phyloP scores from a whole-genome alignment of 1,284 basidiomycete species.

The Pyrrhoderma lamaoense region DNA sequence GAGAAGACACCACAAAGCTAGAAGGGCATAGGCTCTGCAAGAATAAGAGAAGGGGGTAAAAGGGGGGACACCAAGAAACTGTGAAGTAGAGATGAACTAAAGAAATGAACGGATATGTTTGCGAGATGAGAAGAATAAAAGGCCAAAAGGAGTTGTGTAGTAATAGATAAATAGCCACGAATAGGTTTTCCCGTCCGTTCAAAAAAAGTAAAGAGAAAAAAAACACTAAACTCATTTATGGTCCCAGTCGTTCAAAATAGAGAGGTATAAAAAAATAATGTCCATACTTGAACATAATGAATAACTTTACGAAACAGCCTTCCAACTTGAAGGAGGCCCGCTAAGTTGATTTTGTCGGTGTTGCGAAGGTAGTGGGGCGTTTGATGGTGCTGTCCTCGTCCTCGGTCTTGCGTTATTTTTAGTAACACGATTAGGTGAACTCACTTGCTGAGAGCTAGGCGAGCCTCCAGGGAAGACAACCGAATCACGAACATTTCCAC shows the following conservation, averaged over 20 bases:
- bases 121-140: not conserved
- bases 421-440: constrained; percentile 13
- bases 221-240: not conserved
- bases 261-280: not conserved
- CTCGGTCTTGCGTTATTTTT: constrained; percentile 32
- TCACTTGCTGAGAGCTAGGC: constrained; percentile 9
- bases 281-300: not conserved
- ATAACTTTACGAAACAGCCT: constrained; percentile 19
- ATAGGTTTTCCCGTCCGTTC: not conserved
- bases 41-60: not conserved
- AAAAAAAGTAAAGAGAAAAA: not conserved
- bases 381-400: constrained; percentile 51
- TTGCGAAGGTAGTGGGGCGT: constrained; percentile 22
- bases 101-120: not conserved
- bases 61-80: not conserved
- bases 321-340: constrained; percentile 51
- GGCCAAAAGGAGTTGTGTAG: not conserved
- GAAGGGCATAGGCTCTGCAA: too few species aligned
- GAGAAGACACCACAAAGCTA: too few species aligned
- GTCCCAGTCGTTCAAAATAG: not conserved
- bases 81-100: not conserved
- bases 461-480: constrained; percentile 22
- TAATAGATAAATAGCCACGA: constrained; percentile 8
- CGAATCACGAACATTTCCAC: constrained; percentile 32
- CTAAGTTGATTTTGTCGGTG: constrained; percentile 14